Evolutionary conservation across 306 rosid genomes (phyloP), one percentile per base, ranked within the genome.

Genomic region (Fragaria iinumae): DNA sequence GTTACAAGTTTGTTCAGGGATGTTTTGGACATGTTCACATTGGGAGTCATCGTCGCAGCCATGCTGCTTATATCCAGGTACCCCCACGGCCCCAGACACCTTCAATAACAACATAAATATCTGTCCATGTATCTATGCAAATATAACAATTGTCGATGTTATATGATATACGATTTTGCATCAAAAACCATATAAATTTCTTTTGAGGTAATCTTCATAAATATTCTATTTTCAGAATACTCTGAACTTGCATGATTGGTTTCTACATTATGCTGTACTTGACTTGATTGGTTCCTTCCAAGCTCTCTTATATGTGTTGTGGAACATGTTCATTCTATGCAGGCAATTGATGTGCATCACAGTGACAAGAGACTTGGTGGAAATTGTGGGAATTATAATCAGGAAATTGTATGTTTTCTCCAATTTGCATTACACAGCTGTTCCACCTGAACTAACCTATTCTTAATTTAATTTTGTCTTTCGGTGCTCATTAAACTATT

Each of bases 11-110:
- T 43, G 74, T 76, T 65, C 63, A 34, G 84, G 72, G 53, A 75
- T 63, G 25, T 57, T 39, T 72, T 69, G 80, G 69, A 41, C 71
- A 64, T 73, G 83, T 81, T 83, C 81, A 69, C 81, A 77, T 74
- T 84, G 85, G 86, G 66, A 86, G 73, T 80, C 84, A 71, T 56
- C 72, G 18, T 69, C 73, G 74, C 77, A 18, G 53, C 67, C 78
- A 47, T 72, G 77, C 65, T 13, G 52, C 79, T 36, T 69, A 78
- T 84, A 81, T 80, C 78, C 85, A 88, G 97, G 97, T 89, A 85
- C 57, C 34, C 10, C 43, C 50, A 64, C 69, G 0, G 36, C 36
- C 36, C 36, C 36, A 38, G 1, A 83, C 57, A 17, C 67, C 72
- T 63, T 73, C 50, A 45, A 76, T 29, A 52, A 34, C 17, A 69